A percentile compares a stretch with the other conserved stretches of the same genome.
Evolutionary conservation across 2,329 filamentous ascomycete species (phyloP).

Genomic region (Hymenoscyphus infarciens): DNA sequence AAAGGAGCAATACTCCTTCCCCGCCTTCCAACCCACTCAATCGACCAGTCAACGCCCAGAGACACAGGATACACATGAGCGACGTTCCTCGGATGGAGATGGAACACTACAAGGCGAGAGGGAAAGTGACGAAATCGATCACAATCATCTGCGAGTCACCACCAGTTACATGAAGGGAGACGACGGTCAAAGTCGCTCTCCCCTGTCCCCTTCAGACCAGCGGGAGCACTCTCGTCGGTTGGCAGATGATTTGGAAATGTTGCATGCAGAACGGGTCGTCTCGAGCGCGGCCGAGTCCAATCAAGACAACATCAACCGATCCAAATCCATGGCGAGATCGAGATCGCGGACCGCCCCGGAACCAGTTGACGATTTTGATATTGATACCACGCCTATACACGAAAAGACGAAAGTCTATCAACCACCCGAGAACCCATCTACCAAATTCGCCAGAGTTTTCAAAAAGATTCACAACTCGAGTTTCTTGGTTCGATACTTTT

Average conservation of each 20-base stretch:
- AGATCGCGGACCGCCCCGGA: conserved; percentile 51
- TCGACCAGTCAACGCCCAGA: conserved; percentile 1
- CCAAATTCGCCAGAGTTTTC: conserved; percentile 59
- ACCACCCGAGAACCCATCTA: conserved; percentile 59
- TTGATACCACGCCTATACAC: conserved; percentile 61
- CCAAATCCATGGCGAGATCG: conserved; percentile 38
- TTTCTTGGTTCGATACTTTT: conserved; percentile 65
- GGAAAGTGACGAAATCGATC: conserved; percentile 29
- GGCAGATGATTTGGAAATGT: conserved; percentile 62
- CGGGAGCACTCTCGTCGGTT: conserved; percentile 58
- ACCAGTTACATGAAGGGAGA: conserved; percentile 39
- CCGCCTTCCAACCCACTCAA: conserved; percentile 28
- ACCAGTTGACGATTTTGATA: conserved; percentile 53
- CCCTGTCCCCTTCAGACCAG: conserved; percentile 50
- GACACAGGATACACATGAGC: conserved; percentile 12
- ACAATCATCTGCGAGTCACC: conserved; percentile 46
- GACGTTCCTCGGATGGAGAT: conserved; percentile 35
- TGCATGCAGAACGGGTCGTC: conserved; percentile 61
- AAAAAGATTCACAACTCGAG: conserved; percentile 63
- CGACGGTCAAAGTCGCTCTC: conserved; percentile 27
- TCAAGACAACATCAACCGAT: conserved; percentile 34
- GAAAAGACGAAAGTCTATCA: conserved; percentile 63
- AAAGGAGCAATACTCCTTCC: conserved; percentile 34
- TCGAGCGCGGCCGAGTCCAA: conserved; percentile 25
- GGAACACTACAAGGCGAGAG: conserved; percentile 31